phyloP scores from a whole-genome alignment of 805 yeast species.

The Kluyveromyces aestuarii region DNA sequence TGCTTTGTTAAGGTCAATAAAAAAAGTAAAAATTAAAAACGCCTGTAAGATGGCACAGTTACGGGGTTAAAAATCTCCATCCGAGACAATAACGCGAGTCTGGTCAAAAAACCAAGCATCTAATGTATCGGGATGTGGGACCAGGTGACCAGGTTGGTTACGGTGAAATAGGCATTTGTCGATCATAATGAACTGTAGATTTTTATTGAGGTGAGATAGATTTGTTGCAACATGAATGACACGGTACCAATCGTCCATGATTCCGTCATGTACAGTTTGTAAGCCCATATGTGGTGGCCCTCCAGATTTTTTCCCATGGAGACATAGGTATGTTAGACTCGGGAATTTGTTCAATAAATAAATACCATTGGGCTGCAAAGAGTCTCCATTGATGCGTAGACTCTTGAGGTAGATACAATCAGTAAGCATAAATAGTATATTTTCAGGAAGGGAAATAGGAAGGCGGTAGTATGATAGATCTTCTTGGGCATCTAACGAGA shows the following conservation, averaged over 20 bases:
- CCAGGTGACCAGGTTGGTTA: conserved; percentile 13
- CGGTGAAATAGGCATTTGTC: conserved; percentile 42
- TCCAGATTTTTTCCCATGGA: conserved; percentile 43
- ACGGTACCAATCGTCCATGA: conserved; percentile 48
- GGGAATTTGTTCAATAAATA: conserved; percentile 23
- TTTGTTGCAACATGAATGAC: conserved; percentile 44
- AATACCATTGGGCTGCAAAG: conserved; percentile 21
- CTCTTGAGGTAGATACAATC: conserved; percentile 25
- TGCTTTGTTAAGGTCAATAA: too few relatives aligned
- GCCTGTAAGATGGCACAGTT: neutral
- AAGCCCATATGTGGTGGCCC: conserved; percentile 47
- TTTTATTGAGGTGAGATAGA: conserved; percentile 24
- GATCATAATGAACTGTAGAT: conserved; percentile 37
- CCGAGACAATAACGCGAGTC: conserved; percentile 23
- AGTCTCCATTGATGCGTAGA: conserved; percentile 34
- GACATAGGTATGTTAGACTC: conserved; percentile 30
- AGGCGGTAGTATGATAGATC: conserved; percentile 30
- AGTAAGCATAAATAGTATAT: conserved; percentile 12
- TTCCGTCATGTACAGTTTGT: conserved; percentile 43
- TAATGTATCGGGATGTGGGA: conserved; percentile 37
- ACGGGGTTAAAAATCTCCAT: conserved; percentile 1
- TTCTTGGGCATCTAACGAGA: conserved; percentile 34
- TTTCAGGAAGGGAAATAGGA: conserved; percentile 22
- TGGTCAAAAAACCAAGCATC: conserved; percentile 38
- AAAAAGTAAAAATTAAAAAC: too few relatives aligned